Conservation (phyloP, 106 monocot genomes). For the Dioscorea zingiberensis region DNA sequence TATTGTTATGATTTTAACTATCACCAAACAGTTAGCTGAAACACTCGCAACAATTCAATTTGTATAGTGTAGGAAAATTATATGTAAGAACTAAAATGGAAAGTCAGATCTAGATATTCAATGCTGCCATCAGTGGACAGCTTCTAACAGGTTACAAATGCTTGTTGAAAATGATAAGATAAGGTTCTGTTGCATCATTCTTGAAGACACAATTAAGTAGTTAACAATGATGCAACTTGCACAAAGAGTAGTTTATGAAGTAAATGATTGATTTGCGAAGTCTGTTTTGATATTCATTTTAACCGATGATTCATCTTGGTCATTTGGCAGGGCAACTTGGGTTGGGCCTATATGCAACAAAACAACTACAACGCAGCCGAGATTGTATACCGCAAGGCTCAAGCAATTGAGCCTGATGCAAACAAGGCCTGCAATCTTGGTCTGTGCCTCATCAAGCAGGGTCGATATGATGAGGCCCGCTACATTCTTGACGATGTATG, state of each 20-base stretch:
- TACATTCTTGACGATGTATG: slow-evolving; percentile 37
- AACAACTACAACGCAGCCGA: slow-evolving; percentile 60
- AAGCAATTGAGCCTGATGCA: slow-evolving; percentile 50
- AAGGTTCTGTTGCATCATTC: no score
- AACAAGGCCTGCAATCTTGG: slow-evolving; percentile 87
- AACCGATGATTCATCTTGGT: neutral
- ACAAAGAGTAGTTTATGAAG: no score
- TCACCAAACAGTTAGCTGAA: neutral
- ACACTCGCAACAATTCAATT: no score
- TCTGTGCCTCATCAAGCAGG: slow-evolving; percentile 54
- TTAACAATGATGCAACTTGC: no score
- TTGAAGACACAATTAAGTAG: no score
- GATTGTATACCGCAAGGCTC: slow-evolving; percentile 67
- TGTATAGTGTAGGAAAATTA: no score
- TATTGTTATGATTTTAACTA: neutral
- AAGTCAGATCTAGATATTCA: no score
- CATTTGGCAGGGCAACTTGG: slow-evolving; percentile 45
- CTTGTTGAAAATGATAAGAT: neutral
- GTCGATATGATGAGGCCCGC: slow-evolving; percentile 36
- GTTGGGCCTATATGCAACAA: slow-evolving; percentile 89
- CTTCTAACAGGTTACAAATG: neutral
- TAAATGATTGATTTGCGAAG: no score
- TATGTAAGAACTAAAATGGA: no score
- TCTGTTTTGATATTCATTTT: no score
- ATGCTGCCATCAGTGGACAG: no score